These are phyloP conservation scores for Termitomyces titanicus DNA, from an alignment of 768 basidiomycete genomes.

Conservation along the genomic window DNA sequence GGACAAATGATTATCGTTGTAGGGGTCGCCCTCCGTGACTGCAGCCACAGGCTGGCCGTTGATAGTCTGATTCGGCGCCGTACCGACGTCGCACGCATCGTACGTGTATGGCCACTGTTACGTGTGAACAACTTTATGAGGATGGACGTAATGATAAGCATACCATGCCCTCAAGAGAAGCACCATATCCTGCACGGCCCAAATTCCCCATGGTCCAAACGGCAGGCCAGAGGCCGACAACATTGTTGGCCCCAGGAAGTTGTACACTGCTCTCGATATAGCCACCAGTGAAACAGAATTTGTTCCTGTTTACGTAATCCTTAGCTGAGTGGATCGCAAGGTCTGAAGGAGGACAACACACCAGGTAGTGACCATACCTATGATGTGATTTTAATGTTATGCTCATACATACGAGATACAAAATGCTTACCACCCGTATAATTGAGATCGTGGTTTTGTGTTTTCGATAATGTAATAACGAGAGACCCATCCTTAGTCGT, in stretches of 20 bases:
- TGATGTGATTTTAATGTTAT: slow-evolving; percentile 23
- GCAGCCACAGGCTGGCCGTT: slow-evolving; percentile 67
- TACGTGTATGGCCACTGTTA: slow-evolving; percentile 80
- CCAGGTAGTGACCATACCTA: slow-evolving; percentile 46
- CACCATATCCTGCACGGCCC: slow-evolving; percentile 81
- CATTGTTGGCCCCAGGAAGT: slow-evolving; percentile 63
- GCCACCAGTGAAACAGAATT: slow-evolving; percentile 88
- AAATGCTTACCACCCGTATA: slow-evolving; percentile 60
- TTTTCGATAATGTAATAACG: slow-evolving; percentile 65
- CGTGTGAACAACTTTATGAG: background rate
- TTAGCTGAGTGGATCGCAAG: slow-evolving; percentile 23
- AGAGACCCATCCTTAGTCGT: slow-evolving; percentile 72
- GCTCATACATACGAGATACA: background rate
- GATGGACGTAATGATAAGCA: slow-evolving; percentile 12
- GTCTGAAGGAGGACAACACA: slow-evolving; percentile 9
- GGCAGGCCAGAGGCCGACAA: slow-evolving; percentile 75
- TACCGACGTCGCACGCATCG: slow-evolving; percentile 82
- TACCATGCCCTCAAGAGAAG: slow-evolving; percentile 77
- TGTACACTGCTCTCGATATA: slow-evolving; percentile 62
- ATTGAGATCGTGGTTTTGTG: slow-evolving; percentile 61
- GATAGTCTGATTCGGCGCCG: slow-evolving; percentile 74
- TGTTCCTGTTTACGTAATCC: slow-evolving; percentile 52
- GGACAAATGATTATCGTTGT: slow-evolving; percentile 46
- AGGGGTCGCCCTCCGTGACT: slow-evolving; percentile 52
- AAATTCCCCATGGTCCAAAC: slow-evolving; percentile 75